These are phyloP conservation scores for Isatis tinctoria DNA, from an alignment of 345 rosid genomes.

Conservation along the genomic window DNA sequence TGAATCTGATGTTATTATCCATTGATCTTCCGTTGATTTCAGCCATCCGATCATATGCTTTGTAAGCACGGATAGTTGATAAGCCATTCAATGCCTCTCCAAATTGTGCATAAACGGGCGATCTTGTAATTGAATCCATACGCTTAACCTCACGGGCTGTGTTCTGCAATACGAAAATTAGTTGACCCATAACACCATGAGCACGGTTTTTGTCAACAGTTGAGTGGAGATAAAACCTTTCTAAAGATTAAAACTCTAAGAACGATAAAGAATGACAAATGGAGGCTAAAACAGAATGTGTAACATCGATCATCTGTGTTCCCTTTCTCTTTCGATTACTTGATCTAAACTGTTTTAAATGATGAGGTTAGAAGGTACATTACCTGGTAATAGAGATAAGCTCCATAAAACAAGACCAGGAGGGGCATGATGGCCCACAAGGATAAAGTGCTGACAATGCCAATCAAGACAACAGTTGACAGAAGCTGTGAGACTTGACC, in stretches of 20 bases:
- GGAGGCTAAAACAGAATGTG: not conserved
- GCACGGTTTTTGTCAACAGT: not conserved
- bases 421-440: constrained; percentile 99
- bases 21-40: constrained; percentile 83
- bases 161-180: constrained; percentile 40
- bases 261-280: not conserved
- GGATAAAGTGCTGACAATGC: constrained; percentile 96
- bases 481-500: constrained; percentile 86
- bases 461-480: constrained; percentile 92
- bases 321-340: not conserved
- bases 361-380: not conserved
- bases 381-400: constrained; percentile 86
- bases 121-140: constrained; percentile 85
- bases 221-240: too few relatives aligned
- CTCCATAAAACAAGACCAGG: constrained; percentile 81
- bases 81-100: constrained; percentile 97
- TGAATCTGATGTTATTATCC: constrained; percentile 92
- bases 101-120: constrained; percentile 98
- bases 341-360: not conserved
- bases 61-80: constrained; percentile 90
- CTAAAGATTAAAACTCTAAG: too few relatives aligned
- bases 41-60: constrained; percentile 97
- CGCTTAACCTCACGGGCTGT: constrained; percentile 99
- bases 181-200: not conserved
- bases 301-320: not conserved